Evolutionary conservation across 2,329 filamentous ascomycete species (phyloP).

Genomic region (Aspergillus terreus): DNA sequence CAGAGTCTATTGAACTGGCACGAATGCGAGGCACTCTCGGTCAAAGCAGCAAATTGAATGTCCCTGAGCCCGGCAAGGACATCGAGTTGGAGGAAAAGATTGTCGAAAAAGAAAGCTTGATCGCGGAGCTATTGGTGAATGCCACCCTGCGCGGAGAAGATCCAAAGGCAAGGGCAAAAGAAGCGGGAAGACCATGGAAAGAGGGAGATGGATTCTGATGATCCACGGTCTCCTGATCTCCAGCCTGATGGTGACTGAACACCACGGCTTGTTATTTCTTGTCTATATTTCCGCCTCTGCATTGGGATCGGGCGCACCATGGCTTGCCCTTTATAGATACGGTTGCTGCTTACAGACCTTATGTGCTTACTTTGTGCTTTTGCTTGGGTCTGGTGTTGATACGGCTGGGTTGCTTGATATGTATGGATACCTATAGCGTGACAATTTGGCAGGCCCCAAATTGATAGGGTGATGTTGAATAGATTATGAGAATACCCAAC

Average conservation of each 20-base stretch:
- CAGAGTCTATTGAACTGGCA: conserved; percentile 29
- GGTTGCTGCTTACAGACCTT: background rate
- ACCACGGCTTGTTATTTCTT: conserved; percentile 1
- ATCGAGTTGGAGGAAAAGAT: conserved; percentile 44
- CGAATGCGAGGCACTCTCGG: conserved; percentile 19
- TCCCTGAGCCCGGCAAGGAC: conserved; percentile 43
- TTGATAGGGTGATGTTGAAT: background rate
- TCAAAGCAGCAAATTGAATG: conserved; percentile 25
- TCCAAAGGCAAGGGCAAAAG: conserved; percentile 49
- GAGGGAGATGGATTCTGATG: conserved; percentile 53
- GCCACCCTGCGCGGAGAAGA: conserved; percentile 51
- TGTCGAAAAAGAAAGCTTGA: conserved; percentile 37
- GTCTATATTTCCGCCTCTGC: conserved; percentile 5
- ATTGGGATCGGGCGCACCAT: background rate
- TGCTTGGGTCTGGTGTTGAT: conserved; percentile 1
- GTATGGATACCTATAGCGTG: background rate
- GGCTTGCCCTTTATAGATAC: background rate
- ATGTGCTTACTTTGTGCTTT: background rate
- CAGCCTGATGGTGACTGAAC: background rate
- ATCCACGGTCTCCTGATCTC: background rate
- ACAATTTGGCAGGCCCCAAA: conserved; percentile 15
- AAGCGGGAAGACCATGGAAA: conserved; percentile 53
- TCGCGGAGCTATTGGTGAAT: conserved; percentile 40
- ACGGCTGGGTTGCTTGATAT: conserved; percentile 2
- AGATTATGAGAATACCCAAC: no score